Evolutionary conservation across 1,284 basidiomycete genomes (phyloP), one percentile per base, ranked within the genome.

Genomic region (Heterobasidion occidentale): DNA sequence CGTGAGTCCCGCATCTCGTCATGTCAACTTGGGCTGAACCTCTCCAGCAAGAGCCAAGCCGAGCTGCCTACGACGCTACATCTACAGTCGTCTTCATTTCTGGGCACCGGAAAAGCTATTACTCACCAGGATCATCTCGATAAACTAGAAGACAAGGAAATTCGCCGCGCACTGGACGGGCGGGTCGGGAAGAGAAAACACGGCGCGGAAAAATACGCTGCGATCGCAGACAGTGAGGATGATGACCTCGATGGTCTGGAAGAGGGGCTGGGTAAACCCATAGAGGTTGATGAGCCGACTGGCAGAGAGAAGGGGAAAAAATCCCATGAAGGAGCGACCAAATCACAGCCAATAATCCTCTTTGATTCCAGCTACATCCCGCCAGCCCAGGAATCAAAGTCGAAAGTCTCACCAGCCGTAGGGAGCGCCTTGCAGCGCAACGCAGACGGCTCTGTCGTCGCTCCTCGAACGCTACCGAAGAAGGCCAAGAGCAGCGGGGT

Each of bases 21-120:
- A 14, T 50, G 15, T 52, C 38, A 8, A 44, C 59, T 52, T 49
- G 58, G 56, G 27, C 65, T 71, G 59, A 60, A 35, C 45, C 14
- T 58, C 64, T 71, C 58, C 73, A 92, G 90, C 58, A 80, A 87
- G 72, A 84, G 81, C 44, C 90, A 93, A 72, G 81, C 85, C 2
- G 75, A 85, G 49, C 70, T 86, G 51, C 76, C 84, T 15, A 75
- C 76, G 6, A 73, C 77, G 36, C 64, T 85, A 27, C 71, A 77
- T 45, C 73, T 93, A 14, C 84, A 88, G 56, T 86, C 90, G 0
- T 92, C 91, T 15, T 79, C 91, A 9, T 88, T 85, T 1, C 79
- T 93, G 52, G 91, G 91, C 12, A 86, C 90, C 0, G 85, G 88
- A 14, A 84, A 77, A 62, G 64, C 70, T 2, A 67, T 69, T 7